phyloP scores from a whole-genome alignment of 371 early-diverging fungal genomes.

The Mortierella sp. region DNA sequence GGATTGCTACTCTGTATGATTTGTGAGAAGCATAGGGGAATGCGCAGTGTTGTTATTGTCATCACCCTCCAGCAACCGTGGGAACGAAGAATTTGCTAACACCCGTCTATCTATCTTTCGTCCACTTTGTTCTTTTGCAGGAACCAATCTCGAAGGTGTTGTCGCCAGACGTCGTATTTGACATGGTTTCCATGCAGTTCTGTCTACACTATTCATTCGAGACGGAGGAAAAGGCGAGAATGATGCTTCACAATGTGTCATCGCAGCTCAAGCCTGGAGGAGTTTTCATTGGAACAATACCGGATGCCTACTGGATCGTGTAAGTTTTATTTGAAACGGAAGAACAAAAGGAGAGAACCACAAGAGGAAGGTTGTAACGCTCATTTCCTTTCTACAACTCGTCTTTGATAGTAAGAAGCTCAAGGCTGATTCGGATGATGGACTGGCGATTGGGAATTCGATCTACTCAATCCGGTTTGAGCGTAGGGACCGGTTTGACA shows the following conservation, averaged over 20 bases:
- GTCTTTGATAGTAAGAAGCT: conserved; percentile 58
- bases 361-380: too few relatives aligned
- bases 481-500: conserved; percentile 63
- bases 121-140: conserved; percentile 31
- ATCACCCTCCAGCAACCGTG: too few relatives aligned
- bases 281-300: conserved; percentile 93
- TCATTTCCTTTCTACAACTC: not conserved
- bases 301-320: conserved; percentile 93
- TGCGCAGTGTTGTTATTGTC: too few relatives aligned
- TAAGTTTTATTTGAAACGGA: conserved; percentile 54
- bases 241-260: conserved; percentile 87
- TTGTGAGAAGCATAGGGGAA: not conserved
- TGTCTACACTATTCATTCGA: conserved; percentile 98
- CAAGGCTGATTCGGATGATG: conserved; percentile 50
- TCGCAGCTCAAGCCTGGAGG: conserved; percentile 85
- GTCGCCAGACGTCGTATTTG: conserved; percentile 68
- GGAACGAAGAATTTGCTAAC: not conserved
- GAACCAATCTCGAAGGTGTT: conserved; percentile 67
- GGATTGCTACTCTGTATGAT: conserved; percentile 84
- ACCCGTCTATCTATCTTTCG: not conserved
- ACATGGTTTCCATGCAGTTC: conserved; percentile 96
- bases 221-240: conserved; percentile 81
- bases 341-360: too few relatives aligned
- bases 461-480: conserved; percentile 89
- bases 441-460: conserved; percentile 82